Base-by-base conservation (phyloP, 495 filamentous ascomycete genomes). In the Penicillium maclennaniae region DNA sequence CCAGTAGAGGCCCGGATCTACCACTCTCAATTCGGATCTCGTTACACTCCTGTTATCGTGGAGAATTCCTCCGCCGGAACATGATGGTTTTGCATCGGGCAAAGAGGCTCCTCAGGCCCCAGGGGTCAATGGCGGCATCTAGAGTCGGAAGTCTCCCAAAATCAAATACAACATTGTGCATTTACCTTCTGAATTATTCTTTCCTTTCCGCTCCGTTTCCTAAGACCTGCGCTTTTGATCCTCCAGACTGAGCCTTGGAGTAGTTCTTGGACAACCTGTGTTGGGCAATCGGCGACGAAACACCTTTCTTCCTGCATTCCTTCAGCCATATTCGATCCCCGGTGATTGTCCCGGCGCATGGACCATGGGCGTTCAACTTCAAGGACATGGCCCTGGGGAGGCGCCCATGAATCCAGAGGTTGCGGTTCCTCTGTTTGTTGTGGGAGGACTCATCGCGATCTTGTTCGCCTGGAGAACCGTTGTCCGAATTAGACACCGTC, bases 401-500 rank as follows among this genome's bases (percentile, higher is more conserved):
- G 60, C 63, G 28, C 63, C 68, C 10, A 73, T 75, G 71, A 68
- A 72, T 47, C 62, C 67, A 3, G 57, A 58, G 14, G 46, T 75
- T 43, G 69, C 64, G n/a, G 63, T 69, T 3, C 70, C 71, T 40
- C 51, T 75, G 9, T 71, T 67, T 47, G 59, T 66, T 19, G 53
- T 69, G 6, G 69, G 58, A 6, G 70, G 63, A 2, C 47, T 63
- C 1, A 38, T 73, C 19, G 45, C 58, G 12, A 40, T 61, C 4
- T 31, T 72, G 7, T 72, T 70, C 26, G 0, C 61, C 40, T 65
- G 59, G 49, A 56, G 66, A 39, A 53, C 55, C 1, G 26, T 49
- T 37, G 66, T 65, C 53, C 62, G 62, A 7, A 37, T 71, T 28
- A 56, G 51, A 43, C 62, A 75, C 43, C 61, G 54, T 21, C 66